A percentile compares a stretch with the other conserved stretches of the same genome.
Conservation (phyloP, 768 basidiomycete genomes). For the Tylopilus sp. region DNA sequence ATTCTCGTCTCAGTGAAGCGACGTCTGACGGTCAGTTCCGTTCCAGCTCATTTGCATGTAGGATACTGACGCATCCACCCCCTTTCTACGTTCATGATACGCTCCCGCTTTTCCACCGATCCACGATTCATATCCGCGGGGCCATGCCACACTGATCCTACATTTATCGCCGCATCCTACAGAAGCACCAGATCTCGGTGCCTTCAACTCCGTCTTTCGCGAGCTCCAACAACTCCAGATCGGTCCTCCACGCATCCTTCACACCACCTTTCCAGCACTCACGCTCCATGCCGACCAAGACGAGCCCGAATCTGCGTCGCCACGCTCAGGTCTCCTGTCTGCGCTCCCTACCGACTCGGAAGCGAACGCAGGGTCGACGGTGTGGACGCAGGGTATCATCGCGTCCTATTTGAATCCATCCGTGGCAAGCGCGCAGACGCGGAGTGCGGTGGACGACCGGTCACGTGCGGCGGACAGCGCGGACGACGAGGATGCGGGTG, state of each 20-base stretch:
- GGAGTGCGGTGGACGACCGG: conserved; percentile 25
- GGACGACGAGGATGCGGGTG: conserved; percentile 10
- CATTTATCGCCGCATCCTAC: conserved; percentile 3
- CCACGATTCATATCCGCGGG: conserved; percentile 10
- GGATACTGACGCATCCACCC: neutral
- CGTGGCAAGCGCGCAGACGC: conserved; percentile 25
- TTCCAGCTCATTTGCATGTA: neutral
- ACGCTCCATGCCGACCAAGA: conserved; percentile 10
- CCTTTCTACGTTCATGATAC: neutral
- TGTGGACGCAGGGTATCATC: conserved; percentile 60
- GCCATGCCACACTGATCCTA: neutral
- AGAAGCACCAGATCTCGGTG: conserved; percentile 72
- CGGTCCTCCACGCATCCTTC: conserved; percentile 30
- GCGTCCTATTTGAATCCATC: conserved; percentile 51
- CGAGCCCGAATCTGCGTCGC: conserved; percentile 21
- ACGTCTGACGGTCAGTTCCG: conserved; percentile 47
- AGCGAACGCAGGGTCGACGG: conserved; percentile 52
- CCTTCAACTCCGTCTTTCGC: conserved; percentile 67
- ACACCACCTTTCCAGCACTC: conserved; percentile 14
- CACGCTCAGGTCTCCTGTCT: conserved; percentile 22
- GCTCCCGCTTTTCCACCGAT: conserved; percentile 5
- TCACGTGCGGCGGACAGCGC: conserved; percentile 24
- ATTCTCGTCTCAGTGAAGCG: conserved; percentile 42
- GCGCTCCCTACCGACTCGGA: conserved; percentile 33
- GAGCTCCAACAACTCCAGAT: conserved; percentile 58